A percentile compares a stretch with the other conserved stretches of the same genome.
These are phyloP conservation scores for Trametes hirsuta DNA, from an alignment of 1,284 basidiomycete species.

Conservation along the genomic window DNA sequence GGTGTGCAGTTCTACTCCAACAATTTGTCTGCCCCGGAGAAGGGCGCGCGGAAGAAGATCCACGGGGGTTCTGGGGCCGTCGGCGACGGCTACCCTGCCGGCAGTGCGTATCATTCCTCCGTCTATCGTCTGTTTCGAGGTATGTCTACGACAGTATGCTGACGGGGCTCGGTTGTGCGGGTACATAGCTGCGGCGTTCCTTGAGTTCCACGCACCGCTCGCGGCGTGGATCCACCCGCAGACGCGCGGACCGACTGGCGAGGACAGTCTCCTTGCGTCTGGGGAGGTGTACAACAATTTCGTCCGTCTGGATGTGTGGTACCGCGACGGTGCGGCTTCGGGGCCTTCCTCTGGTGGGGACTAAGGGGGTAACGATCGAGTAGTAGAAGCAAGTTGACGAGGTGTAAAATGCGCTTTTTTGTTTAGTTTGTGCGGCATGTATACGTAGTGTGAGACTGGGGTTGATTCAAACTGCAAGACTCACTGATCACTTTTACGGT, in stretches of 20 bases:
- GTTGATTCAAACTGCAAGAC: neutral
- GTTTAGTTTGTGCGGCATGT: too few relatives aligned
- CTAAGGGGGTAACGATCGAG: neutral
- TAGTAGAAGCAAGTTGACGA: neutral
- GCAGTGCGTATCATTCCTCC: slow-evolving; percentile 44
- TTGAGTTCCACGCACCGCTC: slow-evolving; percentile 73
- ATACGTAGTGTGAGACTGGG: too few relatives aligned
- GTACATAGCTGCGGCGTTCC: slow-evolving; percentile 63
- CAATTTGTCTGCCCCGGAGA: slow-evolving; percentile 48
- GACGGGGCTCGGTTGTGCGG: neutral
- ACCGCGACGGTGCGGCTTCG: slow-evolving; percentile 17
- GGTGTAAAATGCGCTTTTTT: neutral
- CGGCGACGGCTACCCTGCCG: slow-evolving; percentile 61
- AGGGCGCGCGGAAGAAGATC: slow-evolving; percentile 67
- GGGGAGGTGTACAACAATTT: slow-evolving; percentile 43
- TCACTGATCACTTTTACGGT: neutral
- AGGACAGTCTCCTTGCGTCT: slow-evolving; percentile 38
- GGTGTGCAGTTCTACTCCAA: slow-evolving; percentile 78
- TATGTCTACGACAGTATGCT: neutral
- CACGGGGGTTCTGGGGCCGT: slow-evolving; percentile 71
- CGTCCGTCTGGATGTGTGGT: slow-evolving; percentile 38
- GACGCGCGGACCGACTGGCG: slow-evolving; percentile 28
- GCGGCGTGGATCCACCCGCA: slow-evolving; percentile 41
- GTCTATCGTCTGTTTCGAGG: neutral
- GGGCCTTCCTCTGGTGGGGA: neutral